Evolutionary conservation across 768 basidiomycete species (phyloP).

Genomic region (Russula virescens): DNA sequence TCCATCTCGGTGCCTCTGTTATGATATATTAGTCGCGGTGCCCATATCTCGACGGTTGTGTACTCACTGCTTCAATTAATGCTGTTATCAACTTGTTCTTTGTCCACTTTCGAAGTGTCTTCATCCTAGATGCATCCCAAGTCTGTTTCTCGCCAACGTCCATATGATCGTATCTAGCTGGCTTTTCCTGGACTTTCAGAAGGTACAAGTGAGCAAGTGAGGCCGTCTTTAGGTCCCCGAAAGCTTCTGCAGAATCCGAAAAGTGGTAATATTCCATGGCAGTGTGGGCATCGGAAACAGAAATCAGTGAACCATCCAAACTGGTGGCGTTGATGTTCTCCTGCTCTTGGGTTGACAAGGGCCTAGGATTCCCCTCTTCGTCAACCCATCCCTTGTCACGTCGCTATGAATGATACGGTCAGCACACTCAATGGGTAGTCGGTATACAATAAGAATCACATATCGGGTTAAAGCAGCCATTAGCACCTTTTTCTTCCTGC

Average conservation of each 20-base stretch:
- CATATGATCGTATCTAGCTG: neutral
- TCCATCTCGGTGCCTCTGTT: too few species aligned
- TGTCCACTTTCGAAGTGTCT: neutral
- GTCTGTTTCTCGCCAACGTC: too few species aligned
- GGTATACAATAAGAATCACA: neutral
- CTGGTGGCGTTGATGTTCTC: neutral
- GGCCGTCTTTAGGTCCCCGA: neutral
- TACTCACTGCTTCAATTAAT: neutral
- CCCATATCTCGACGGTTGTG: too few species aligned
- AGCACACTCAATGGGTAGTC: neutral
- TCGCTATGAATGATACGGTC: neutral
- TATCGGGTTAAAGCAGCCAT: neutral
- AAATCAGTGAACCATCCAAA: neutral
- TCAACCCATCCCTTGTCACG: neutral
- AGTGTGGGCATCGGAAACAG: neutral
- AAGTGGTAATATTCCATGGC: neutral
- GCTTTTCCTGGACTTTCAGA: neutral
- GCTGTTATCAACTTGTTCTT: neutral
- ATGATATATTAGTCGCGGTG: too few species aligned
- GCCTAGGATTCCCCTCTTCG: neutral
- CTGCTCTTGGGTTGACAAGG: neutral
- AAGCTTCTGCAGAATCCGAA: neutral
- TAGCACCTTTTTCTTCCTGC: neutral
- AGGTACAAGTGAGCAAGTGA: neutral
- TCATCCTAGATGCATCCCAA: too few species aligned